phyloP scores from a whole-genome alignment of 2,329 filamentous ascomycete species.

The Fusarium mexicanum region DNA sequence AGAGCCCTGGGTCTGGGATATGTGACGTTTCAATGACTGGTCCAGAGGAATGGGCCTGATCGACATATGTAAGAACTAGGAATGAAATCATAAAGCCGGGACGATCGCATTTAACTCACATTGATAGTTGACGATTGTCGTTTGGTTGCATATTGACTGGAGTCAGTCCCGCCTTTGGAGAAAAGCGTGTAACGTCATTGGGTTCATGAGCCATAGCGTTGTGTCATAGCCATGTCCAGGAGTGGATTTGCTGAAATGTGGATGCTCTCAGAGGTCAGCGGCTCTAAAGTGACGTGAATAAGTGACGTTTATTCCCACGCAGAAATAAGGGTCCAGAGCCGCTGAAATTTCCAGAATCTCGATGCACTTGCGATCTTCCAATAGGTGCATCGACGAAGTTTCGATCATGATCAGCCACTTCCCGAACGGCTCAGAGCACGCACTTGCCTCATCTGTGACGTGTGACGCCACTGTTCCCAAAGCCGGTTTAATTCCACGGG shows the following conservation, averaged over 20 bases:
- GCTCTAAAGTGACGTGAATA: constrained; percentile 14
- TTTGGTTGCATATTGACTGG: constrained; percentile 31
- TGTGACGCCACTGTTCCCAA: constrained; percentile 27
- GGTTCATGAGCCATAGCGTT: constrained; percentile 25
- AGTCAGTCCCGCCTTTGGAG: constrained; percentile 22
- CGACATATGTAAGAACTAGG: constrained; percentile 23
- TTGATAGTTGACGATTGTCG: constrained; percentile 18
- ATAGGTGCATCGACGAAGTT: background rate
- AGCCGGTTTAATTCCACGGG: constrained; percentile 28
- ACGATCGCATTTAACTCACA: constrained; percentile 27
- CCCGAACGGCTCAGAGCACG: constrained; percentile 8
- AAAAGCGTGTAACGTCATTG: constrained; percentile 35
- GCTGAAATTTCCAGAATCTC: constrained; percentile 25
- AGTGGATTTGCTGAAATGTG: constrained; percentile 35
- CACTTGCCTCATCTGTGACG: constrained; percentile 29
- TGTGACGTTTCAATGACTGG: constrained; percentile 32
- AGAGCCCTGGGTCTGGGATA: background rate
- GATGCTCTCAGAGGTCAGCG: constrained; percentile 20
- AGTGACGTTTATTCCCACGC: constrained; percentile 28
- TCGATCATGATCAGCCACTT: constrained; percentile 24
- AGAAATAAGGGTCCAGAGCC: constrained; percentile 3
- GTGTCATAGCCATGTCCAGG: constrained; percentile 28
- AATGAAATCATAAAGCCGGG: constrained; percentile 30
- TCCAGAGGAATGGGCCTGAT: constrained; percentile 15
- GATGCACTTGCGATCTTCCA: constrained; percentile 25